phyloP scores from a whole-genome alignment of 2,329 filamentous ascomycete genomes.

The Teratosphaeria gauchensis region DNA sequence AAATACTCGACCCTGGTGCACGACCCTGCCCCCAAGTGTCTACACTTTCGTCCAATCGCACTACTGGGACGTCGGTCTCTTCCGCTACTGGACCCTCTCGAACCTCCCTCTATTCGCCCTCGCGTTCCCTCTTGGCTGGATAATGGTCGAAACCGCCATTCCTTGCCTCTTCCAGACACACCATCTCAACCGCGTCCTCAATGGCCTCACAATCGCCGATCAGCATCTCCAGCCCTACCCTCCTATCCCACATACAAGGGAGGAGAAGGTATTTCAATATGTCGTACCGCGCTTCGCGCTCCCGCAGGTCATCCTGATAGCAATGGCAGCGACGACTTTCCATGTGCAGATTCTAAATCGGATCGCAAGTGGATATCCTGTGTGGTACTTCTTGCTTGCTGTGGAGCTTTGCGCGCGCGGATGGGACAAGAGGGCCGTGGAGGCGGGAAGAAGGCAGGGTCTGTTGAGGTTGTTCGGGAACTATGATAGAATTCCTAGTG shows the following conservation, averaged over 20 bases:
- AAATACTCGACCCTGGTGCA: conserved; percentile 61
- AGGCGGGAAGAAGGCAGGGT: background rate
- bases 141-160: conserved; percentile 55
- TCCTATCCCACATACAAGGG: background rate
- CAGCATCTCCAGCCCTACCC: conserved; percentile 1
- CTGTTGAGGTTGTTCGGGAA: conserved; percentile 5
- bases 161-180: conserved; percentile 4
- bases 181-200: conserved; percentile 1
- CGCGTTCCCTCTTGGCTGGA: conserved; percentile 63
- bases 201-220: background rate
- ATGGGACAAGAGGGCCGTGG: background rate
- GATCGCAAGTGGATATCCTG: conserved; percentile 74
- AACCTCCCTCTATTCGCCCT: conserved; percentile 85
- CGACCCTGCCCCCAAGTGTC: conserved; percentile 64
- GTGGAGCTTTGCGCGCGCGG: conserved; percentile 20
- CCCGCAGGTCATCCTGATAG: conserved; percentile 61
- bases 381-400: conserved; percentile 82
- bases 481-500: conserved; percentile 14
- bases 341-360: conserved; percentile 93
- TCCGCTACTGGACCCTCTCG: conserved; percentile 79
- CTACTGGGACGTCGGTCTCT: conserved; percentile 86
- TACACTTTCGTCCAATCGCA: conserved; percentile 80
- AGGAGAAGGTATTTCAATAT: conserved; percentile 9
- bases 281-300: conserved; percentile 52
- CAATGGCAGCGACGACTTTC: conserved; percentile 66